Base-by-base conservation (phyloP, 345 rosid genomes). In the Hevea brasiliensis region DNA sequence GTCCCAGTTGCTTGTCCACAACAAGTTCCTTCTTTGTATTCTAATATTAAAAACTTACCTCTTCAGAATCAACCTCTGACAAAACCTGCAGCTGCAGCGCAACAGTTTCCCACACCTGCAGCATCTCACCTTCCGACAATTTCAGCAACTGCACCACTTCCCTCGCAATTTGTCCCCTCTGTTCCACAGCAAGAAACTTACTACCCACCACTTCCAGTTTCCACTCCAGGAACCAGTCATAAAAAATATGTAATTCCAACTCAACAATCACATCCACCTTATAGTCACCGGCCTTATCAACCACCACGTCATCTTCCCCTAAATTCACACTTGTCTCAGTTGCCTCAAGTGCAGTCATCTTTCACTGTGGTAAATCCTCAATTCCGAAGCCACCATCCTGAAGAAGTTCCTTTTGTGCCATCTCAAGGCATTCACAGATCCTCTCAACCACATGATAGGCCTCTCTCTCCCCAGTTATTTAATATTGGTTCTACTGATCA, bases 61-160 rank as follows among this genome's bases (percentile, higher is more conserved):
- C 66, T 51, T 11, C 81, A 73, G 42, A 62, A 41, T 73, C 68
- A 78, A 58, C 72, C 57, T 26, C 77, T 76, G 23, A 48, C 40
- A 21, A 27, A 54, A 40, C 63, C 56, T 68, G 45, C 56, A 65
- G 26, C 23, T 14, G 12, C 42, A 40, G 56, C 61, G 11, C 51
- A 54, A 13, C 62, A 42, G 37, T 42, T 20, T 26, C 51, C 50
- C 4, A 7, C 26, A 13, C 60, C 45, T 72, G 57, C 63, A 2
- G 21, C 68, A 13, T 47, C 67, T 47, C 50, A 61, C 21, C 54
- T 42, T 41, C 74, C 73, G 11, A 53, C 42, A 21, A 60, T 67
- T 44, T 45, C 76, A 55, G 78, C 81, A 75, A 75, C 71, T 48
- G 79, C 82, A 18, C 82, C 81, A 7, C 71, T 73, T 70, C 76